Base-by-base conservation (phyloP, 768 basidiomycete species). In the Mycena capillaripes region DNA sequence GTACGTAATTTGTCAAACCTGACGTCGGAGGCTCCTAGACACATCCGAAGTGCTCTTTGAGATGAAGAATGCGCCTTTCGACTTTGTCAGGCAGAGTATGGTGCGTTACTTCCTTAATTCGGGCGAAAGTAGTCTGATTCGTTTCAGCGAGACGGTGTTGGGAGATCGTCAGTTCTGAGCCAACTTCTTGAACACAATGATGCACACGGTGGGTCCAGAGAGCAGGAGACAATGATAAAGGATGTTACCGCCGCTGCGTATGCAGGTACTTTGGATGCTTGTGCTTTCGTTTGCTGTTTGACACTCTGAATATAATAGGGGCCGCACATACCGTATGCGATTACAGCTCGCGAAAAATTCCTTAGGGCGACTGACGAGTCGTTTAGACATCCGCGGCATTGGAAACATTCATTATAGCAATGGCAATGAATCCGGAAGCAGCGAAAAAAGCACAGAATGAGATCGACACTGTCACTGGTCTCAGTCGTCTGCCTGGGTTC, bases 221-320 rank as follows among this genome's bases (percentile, higher is more conserved):
- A 23, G 14, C 32, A 23, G 61, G 61, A 78, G 53, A 70, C 50
- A 6, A 74, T 76, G 4, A 80, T 81, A 64, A 79, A 78, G 69
- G 77, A 74, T 21, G 77, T 82, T 44, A 79, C 78, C 8, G 80
- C 79, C 1, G 81, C 78, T 1, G 79, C 76, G 5, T 81, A 82
- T 55, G 79, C 76, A 4, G 79, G 83, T 82, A 55, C 75, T 50
- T 17, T 21, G 11, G 8, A 44, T 8, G 8, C 16, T 2, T 10
- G 9, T 38, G 36, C 8, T 2, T 11, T 32, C 10, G n/a, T 44
- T 6, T 44, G 42, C 42, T 44, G 16, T 12, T 6, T 44, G 17
- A 44, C 19, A 16, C 2, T 14, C 2, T 36, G 7, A 21, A 25
- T 8, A 57, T 23, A 4, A 29, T 17, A 63, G 61, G 34, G 8